phyloP scores from a whole-genome alignment of 768 basidiomycete genomes.

The Tubosaeta brunneosetosa region DNA sequence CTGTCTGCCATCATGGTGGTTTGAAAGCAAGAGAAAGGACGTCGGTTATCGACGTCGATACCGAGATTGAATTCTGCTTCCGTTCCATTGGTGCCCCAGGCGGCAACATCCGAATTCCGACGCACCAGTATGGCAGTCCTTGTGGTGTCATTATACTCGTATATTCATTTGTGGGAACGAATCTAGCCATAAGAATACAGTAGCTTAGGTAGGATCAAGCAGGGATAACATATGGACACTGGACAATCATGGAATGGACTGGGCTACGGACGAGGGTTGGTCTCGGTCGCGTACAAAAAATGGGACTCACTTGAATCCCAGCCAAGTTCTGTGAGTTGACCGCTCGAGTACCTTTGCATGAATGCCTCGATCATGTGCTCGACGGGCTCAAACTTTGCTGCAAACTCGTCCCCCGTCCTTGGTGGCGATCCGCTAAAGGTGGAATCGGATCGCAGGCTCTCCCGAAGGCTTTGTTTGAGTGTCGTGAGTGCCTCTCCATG shows the following conservation, averaged over 20 bases:
- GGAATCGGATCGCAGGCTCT: constrained; percentile 1
- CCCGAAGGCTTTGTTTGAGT: constrained; percentile 12
- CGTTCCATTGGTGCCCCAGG: constrained; percentile 17
- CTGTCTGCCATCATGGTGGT: constrained; percentile 24
- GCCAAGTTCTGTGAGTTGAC: constrained; percentile 20
- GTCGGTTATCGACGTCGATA: constrained; percentile 12
- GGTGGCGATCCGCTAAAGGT: constrained; percentile 8
- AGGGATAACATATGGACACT: neutral
- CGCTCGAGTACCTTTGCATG: constrained; percentile 16
- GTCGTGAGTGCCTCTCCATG: neutral
- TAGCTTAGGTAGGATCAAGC: constrained; percentile 5
- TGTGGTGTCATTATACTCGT: constrained; percentile 17
- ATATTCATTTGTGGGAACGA: neutral
- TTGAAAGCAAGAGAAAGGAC: constrained; percentile 2
- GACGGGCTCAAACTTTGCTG: constrained; percentile 11
- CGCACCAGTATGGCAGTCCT: constrained; percentile 2
- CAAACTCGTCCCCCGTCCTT: constrained; percentile 20
- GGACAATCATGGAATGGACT: constrained; percentile 1
- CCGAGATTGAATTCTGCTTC: constrained; percentile 4
- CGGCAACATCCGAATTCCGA: constrained; percentile 20
- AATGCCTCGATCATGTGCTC: constrained; percentile 20
- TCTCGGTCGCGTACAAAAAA: neutral
- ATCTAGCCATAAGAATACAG: constrained; percentile 10
- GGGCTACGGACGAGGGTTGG: constrained; percentile 9
- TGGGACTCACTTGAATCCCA: constrained; percentile 24